Conservation (phyloP, 2,329 filamentous ascomycete species). For the Sclerotinia sclerotiorum region DNA sequence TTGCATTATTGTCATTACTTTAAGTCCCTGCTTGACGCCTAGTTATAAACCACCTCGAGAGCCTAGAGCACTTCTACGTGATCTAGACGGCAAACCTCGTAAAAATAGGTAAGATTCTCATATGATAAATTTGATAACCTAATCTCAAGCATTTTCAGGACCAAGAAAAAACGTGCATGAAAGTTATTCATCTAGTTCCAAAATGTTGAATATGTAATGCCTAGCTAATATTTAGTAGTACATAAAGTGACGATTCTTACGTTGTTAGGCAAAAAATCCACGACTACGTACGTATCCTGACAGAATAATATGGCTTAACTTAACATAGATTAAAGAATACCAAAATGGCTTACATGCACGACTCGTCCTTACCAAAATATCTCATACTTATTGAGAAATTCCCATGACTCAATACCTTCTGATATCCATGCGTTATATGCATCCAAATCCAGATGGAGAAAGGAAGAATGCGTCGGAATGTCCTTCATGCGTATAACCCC, state of each 20-base stretch:
- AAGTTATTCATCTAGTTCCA: too few species aligned
- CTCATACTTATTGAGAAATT: not conserved
- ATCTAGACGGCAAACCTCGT: too few species aligned
- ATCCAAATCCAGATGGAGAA: not conserved
- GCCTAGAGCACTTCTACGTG: too few species aligned
- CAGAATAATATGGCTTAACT: not conserved
- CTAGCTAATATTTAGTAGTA: too few species aligned
- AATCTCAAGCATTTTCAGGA: too few species aligned
- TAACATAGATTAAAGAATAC: not conserved
- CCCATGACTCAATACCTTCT: not conserved
- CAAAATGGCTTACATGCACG: conserved; percentile 1
- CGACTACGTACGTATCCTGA: not conserved
- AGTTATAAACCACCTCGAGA: too few species aligned
- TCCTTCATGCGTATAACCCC: not conserved
- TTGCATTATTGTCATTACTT: too few species aligned
- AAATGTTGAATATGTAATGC: too few species aligned
- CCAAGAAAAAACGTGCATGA: too few species aligned
- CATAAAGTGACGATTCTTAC: not conserved
- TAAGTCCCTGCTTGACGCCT: too few species aligned
- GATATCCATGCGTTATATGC: not conserved
- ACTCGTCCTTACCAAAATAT: not conserved
- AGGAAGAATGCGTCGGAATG: not conserved
- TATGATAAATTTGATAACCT: too few species aligned
- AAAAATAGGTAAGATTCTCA: too few species aligned
- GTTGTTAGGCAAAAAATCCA: not conserved